Base-by-base conservation (phyloP, 352 stramenopile species). In the Phytophthora brassicae region DNA sequence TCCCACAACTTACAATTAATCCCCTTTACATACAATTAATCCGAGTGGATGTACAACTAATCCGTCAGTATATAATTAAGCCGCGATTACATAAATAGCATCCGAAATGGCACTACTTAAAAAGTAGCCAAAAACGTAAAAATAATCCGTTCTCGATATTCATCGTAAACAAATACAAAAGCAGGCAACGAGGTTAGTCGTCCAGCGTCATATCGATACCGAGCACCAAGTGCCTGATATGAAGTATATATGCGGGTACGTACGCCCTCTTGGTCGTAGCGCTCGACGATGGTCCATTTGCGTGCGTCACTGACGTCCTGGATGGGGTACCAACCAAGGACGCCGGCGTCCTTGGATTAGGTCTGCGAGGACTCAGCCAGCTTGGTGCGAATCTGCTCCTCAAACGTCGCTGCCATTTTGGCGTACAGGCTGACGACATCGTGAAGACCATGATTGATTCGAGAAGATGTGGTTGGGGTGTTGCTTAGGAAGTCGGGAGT, bases 231-330 rank as follows among this genome's bases (percentile, higher is more conserved):
- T 44, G 38, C 38, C 22, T 7, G 17, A n/a, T 44, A 44, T 23
- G n/a, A 11, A 22, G n/a, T 2, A 8, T 16, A 24, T 23, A 17
- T 22, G 17, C 6, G n/a, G 14, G 44, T 38, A 66, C 58, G 58
- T 60, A 66, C 58, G 58, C 53, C 58, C 31, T 68, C 52, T 16
- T 64, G 22, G 19, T 64, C 46, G 53, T 64, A 68, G n/a, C 60
- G 53, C 31, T 68, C 45, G 42, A 63, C 47, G 45, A 68, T 60
- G n/a, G 52, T 55, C 60, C 60, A 68, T 46, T 68, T 68, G 54
- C 53, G 54, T 17, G 60, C 19, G 39, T 68, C 60, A 38, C 16
- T 64, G 52, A 38, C 43, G 41, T 31, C 54, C 46, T 64, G 60
- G 38, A 68, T 36, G 14, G 54, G 44, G 54, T 59, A 16, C 46